Evolutionary conservation across 768 basidiomycete species (phyloP).

Genomic region (Calocera cornea): DNA sequence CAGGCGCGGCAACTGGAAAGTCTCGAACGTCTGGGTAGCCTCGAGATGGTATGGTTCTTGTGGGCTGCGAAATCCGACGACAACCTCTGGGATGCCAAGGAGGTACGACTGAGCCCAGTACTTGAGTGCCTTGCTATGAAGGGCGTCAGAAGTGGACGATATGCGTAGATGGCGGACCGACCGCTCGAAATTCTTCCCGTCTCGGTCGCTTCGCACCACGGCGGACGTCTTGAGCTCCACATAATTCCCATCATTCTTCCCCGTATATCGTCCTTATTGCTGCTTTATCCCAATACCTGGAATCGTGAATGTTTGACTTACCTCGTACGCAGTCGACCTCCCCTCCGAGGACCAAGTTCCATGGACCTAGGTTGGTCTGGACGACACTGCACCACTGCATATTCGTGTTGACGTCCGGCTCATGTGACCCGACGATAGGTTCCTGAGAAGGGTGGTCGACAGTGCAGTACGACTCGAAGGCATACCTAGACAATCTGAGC

Average conservation of each 20-base stretch:
- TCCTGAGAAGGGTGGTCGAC: slow-evolving; percentile 16
- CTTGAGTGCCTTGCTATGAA: slow-evolving; percentile 66
- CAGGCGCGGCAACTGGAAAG: slow-evolving; percentile 61
- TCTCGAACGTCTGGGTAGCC: slow-evolving; percentile 56
- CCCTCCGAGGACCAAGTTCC: slow-evolving; percentile 65
- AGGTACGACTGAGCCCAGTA: slow-evolving; percentile 88
- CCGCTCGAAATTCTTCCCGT: slow-evolving; percentile 71
- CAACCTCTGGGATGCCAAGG: slow-evolving; percentile 78
- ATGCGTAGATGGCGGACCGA: slow-evolving; percentile 23
- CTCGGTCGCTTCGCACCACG: slow-evolving; percentile 42
- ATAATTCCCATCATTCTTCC: slow-evolving; percentile 50
- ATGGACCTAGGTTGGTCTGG: slow-evolving; percentile 65
- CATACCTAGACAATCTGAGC: slow-evolving; percentile 34
- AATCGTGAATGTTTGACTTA: slow-evolving; percentile 22
- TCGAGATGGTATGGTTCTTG: slow-evolving; percentile 44
- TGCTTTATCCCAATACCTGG: not conserved
- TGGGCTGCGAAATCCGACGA: slow-evolving; percentile 78
- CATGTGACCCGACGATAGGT: slow-evolving; percentile 49
- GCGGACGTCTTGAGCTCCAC: slow-evolving; percentile 83
- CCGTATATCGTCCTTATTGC: slow-evolving; percentile 42
- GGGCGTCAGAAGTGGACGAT: slow-evolving; percentile 7
- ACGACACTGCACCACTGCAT: slow-evolving; percentile 85
- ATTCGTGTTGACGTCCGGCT: slow-evolving; percentile 66
- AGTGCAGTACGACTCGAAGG: slow-evolving; percentile 83
- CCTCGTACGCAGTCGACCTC: slow-evolving; percentile 85